Evolutionary conservation across 2,329 filamentous ascomycete genomes (phyloP), one percentile per base, ranked within the genome.

Genomic region (Penicillium concentricum): DNA sequence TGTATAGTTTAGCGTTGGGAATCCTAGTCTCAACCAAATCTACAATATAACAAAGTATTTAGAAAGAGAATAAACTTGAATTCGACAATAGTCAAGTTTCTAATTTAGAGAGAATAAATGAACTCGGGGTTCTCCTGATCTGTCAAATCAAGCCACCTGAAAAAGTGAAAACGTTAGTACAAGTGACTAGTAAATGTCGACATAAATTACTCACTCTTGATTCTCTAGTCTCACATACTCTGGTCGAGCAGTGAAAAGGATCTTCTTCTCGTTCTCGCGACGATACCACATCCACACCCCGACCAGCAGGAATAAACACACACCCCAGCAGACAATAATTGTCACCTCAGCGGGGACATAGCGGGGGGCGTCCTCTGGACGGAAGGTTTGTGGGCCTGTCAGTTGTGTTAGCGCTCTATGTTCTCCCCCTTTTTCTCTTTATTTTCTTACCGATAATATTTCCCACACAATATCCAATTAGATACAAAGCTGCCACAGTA

Each of bases 101-200:
- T 42, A 5, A 24, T 18, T 56, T 43, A 69, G 56, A 74, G 84
- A 46, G 67, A 57, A 67, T 89, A 89, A 0, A 82, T 71, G 66
- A 89, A 88, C 67, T 88, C 82, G 1, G 78, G 75, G 58, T 87
- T 89, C 76, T 89, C 86, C 54, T 78, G 74, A 67, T 89, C 87
- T 4, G 86, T 89, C 60, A 89, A 70, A 67, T 89, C 86, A 55
- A 84, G 75, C 73, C 83, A 80, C 54, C 74, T 78, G 43, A 45
- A 34, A 34, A 32, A 34, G 20, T 78, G 43, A 45, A 34, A 34
- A 32, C 24, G 20, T 34, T 34, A 46, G 28, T 26, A 26, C 30
- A 45, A 34, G 8, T 10, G 12, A 2, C 2, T 24, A n/a, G 18
- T 6, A 10, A 10, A 15, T 4, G 12, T 2, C 24, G 24, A 26